Base-by-base conservation (phyloP, 345 rosid species). In the Acer yangbiense region DNA sequence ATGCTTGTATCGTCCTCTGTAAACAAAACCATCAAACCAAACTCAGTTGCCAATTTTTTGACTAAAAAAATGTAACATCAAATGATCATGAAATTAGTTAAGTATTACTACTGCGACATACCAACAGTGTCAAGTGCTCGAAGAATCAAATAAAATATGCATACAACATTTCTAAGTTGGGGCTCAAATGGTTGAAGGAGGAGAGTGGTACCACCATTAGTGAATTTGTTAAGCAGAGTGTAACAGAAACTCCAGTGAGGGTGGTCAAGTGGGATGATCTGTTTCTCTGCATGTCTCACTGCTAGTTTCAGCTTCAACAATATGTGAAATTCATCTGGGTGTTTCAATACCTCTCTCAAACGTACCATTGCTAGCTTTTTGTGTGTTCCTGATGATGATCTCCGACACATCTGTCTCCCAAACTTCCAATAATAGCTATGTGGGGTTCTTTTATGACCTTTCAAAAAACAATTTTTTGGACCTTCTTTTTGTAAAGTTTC, bases 1-100 rank as follows among this genome's bases (percentile, higher is more conserved):
- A 94, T 86, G 92, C 97, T 91, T 74, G 97, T 96, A 76, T 96
- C 99, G 85, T 96, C 99, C 98, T 96, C 99, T 94, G 93, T 79
- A 76, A 66, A 27, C 39, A 65, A 81, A 76, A 76, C 23, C 76
- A 72, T 70, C 14, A 76, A 52, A 2, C 7, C 41, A 20, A 50
- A 39, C 43, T 6, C 43, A 39, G 43, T 39, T 39, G 43, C 43
- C 7, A 39, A 39, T 3, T 39, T 3, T 39, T 39, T 39, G 7
- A 3, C 25, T 27, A 7, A 62, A 20, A 17, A 39, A 4, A 39
- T n/a, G 25, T 23, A 23, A 23, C 25, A 23, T 23, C 25, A 23
- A 23, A 23, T 23, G 25, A 23, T 23, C 5, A 39, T 39, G 58
- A 27, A 44, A 72, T 76, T 29, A 69, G 79, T 76, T 12, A 58